Evolutionary conservation across 441 rosid species (phyloP), one percentile per base, ranked within the genome.

Genomic region (Codiaeum variegatum): DNA sequence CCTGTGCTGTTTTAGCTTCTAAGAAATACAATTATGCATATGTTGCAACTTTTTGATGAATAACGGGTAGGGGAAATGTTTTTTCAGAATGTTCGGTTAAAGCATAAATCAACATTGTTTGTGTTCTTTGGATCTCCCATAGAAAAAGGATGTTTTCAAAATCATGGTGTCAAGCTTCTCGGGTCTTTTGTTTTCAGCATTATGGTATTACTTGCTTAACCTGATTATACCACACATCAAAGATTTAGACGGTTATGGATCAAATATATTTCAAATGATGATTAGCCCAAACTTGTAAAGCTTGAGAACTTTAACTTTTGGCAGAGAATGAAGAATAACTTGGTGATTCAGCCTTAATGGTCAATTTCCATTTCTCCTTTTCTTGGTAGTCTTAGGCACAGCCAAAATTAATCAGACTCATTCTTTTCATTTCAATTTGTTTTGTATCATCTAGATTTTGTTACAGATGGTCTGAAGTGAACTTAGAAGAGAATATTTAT

Each of bases 231-330:
- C 26, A 10, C 7, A 15, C 18, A 66, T 66, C 47, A 49, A 51
- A 49, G 2, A 13, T 54, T 68, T 54, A n/a, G 72, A 15, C 21
- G 18, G 44, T 24, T 54, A 13, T 54, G 21, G 38, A 51, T 21
- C 21, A 32, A 6, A 7, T 32, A 34, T 54, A n/a, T 46, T 46
- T 61, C 28, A 31, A 21, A 46, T 31, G 29, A 13, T 61, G 13
- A 31, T 6, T 42, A 44, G 47, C 26, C 13, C 5, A 60, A 18
- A 24, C 65, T 62, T 29, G 46, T 28, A 13, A 31, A 58, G 11
- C 1, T 70, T 13, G 42, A 29, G 60, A 71, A n/a, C n/a, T n/a
- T n/a, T n/a, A 71, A 60, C 23, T 60, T 31, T 60, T 28, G 10
- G 21, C 47, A 4, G 6, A 34, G 58, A 28, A 44, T 42, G 32